phyloP scores from a whole-genome alignment of 2,329 filamentous ascomycete species.

The Colletotrichum sp. region DNA sequence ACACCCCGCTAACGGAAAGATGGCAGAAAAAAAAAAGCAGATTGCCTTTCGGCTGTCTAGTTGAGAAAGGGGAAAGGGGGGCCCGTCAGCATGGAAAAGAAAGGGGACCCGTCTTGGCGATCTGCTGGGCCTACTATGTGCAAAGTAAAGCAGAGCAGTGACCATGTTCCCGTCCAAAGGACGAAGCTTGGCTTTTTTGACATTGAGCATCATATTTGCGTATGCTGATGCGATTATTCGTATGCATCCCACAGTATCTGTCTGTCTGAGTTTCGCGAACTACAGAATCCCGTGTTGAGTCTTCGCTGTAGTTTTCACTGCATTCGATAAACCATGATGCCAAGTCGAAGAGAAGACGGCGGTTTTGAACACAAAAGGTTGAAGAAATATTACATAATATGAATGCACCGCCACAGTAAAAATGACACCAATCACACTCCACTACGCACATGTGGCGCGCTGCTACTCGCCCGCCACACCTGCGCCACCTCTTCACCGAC shows the following conservation, averaged over 20 bases:
- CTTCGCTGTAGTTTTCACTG: background rate
- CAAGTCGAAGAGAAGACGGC: background rate
- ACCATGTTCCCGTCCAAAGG: background rate
- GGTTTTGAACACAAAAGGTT: background rate
- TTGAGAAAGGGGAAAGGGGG: background rate
- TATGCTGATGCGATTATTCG: background rate
- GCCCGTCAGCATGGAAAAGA: background rate
- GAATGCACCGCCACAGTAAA: background rate
- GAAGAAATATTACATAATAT: background rate
- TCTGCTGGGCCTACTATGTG: background rate
- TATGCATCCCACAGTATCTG: background rate
- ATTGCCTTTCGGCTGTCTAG: background rate
- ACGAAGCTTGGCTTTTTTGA: background rate
- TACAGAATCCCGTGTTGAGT: background rate
- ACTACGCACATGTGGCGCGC: background rate
- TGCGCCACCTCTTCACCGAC: background rate
- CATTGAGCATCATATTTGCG: background rate
- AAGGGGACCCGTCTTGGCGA: conserved; percentile 8
- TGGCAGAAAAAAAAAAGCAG: background rate
- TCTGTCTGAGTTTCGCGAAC: rapidly evolving
- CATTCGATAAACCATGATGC: background rate
- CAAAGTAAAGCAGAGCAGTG: background rate
- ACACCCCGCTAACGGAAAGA: background rate
- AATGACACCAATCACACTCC: background rate
- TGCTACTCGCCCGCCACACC: background rate